Base-by-base conservation (phyloP, 1,139 yeast species). In the Kluyveromyces sp. region DNA sequence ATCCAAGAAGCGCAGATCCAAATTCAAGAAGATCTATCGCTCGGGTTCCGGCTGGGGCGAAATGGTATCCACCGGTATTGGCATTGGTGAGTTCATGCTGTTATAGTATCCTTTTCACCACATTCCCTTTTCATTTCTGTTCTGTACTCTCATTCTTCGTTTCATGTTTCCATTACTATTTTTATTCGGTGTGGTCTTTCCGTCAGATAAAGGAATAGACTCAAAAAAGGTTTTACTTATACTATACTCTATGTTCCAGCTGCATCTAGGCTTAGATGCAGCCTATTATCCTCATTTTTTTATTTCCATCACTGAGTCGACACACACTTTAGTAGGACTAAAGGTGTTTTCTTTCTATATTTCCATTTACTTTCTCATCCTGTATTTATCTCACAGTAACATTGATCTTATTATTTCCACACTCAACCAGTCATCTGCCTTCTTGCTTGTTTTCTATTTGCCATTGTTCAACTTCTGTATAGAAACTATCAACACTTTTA, bases 51-150 rank as follows among this genome's bases (percentile, higher is more conserved):
- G 64, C 33, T 53, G 58, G 33, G 47, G 59, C 46, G 57, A 58
- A 44, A 61, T 60, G 64, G 55, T 60, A 17, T 59, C 62, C 33
- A 58, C 61, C 19, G 57, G 57, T 48, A 52, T 57, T 26, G 61
- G 60, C 35, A 53, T 61, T 34, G 57, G 59, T 30, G 65, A 61
- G 43, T 57, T 61, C 51, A 61, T 61, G 64, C 49, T 60, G 43
- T 55, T 52, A 40, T 47, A 36, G 45, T 9, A 33, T 17, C 19
- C 18, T 18, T 19, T 19, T 18, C 25, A 3, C 9, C 20, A 15
- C 20, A n/a, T 22, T 33, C 20, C 19, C 17, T 34, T 30, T 12
- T 20, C 28, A 6, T 40, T 34, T 33, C 34, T 34, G 18, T 18
- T 22, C 3, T 20, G 4, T 16, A 12, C n/a, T 33, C n/a, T n/a